Evolutionary conservation across 768 basidiomycete genomes (phyloP).

Genomic region (Naganishia randhawae): DNA sequence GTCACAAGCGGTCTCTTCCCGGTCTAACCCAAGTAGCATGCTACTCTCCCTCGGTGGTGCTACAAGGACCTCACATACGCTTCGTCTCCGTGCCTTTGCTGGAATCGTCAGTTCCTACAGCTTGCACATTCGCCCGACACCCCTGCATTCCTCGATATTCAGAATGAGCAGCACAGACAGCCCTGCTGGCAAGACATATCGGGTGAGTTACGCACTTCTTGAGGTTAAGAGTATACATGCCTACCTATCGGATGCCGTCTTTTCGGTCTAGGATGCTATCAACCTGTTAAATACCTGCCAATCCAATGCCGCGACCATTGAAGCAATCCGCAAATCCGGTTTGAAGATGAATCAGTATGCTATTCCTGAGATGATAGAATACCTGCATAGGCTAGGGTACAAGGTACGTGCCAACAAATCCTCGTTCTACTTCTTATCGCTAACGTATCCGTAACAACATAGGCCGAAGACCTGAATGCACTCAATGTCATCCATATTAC

Average conservation of each 20-base stretch:
- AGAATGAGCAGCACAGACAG: slow-evolving; percentile 11
- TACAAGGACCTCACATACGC: background rate
- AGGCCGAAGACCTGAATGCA: slow-evolving; percentile 78
- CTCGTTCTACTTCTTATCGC: background rate
- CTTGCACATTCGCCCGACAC: background rate
- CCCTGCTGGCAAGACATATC: slow-evolving; percentile 16
- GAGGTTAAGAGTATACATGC: background rate
- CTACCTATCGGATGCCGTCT: background rate
- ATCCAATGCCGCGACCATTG: slow-evolving; percentile 87
- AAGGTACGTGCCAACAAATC: slow-evolving; percentile 57
- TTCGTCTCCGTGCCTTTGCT: background rate
- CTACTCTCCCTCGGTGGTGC: slow-evolving; percentile 6
- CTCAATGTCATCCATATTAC: slow-evolving; percentile 95
- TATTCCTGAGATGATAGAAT: slow-evolving; percentile 86
- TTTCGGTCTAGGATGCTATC: slow-evolving; percentile 46
- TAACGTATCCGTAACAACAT: slow-evolving; percentile 28
- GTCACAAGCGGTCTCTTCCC: too few species aligned
- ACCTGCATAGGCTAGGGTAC: slow-evolving; percentile 80
- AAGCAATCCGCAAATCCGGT: slow-evolving; percentile 72
- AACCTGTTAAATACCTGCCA: slow-evolving; percentile 57
- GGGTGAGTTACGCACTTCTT: too few species aligned
- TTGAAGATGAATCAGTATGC: slow-evolving; percentile 61
- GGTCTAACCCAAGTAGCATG: background rate
- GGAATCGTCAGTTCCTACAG: background rate
- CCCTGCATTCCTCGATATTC: background rate